A percentile compares a stretch with the other conserved stretches of the same genome.
Conservation (phyloP, 2,329 filamentous ascomycete genomes). For the Paecilomyces variotii region DNA sequence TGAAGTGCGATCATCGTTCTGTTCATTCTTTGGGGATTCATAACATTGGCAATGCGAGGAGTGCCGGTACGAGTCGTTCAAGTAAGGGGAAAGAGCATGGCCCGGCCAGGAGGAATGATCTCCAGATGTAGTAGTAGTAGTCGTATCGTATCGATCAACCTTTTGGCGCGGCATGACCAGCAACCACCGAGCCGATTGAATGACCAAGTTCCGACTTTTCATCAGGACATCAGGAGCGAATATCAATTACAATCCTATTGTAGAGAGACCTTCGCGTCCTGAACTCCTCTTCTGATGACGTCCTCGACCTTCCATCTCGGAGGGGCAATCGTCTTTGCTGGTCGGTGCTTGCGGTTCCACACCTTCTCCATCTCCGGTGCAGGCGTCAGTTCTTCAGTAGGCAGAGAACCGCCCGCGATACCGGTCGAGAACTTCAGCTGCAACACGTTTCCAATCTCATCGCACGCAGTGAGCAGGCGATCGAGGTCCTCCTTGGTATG, state of each 20-base stretch:
- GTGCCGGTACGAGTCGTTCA: background rate
- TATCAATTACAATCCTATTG: constrained; percentile 40
- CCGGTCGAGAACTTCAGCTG: constrained; percentile 98
- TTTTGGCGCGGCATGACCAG: constrained; percentile 25
- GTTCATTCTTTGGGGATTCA: background rate
- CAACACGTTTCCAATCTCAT: constrained; percentile 83
- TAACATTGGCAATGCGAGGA: background rate
- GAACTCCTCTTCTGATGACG: constrained; percentile 63
- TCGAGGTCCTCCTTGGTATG: constrained; percentile 99
- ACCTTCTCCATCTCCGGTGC: constrained; percentile 61
- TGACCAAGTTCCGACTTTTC: constrained; percentile 6
- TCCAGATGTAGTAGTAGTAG: background rate
- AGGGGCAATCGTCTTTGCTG: constrained; percentile 42
- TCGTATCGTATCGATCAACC: background rate
- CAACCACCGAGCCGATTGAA: constrained; percentile 21
- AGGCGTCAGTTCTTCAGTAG: constrained; percentile 57
- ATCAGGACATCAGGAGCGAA: background rate
- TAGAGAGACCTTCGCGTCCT: constrained; percentile 66
- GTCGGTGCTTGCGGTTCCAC: constrained; percentile 44
- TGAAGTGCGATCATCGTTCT: background rate
- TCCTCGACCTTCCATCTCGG: constrained; percentile 75
- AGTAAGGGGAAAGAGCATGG: background rate
- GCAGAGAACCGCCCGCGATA: constrained; percentile 77
- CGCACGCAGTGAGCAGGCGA: constrained; percentile 76
- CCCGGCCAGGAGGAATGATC: background rate